These are phyloP conservation scores for Thecaphora thlaspeos DNA, from an alignment of 1,284 basidiomycete genomes.

Conservation along the genomic window DNA sequence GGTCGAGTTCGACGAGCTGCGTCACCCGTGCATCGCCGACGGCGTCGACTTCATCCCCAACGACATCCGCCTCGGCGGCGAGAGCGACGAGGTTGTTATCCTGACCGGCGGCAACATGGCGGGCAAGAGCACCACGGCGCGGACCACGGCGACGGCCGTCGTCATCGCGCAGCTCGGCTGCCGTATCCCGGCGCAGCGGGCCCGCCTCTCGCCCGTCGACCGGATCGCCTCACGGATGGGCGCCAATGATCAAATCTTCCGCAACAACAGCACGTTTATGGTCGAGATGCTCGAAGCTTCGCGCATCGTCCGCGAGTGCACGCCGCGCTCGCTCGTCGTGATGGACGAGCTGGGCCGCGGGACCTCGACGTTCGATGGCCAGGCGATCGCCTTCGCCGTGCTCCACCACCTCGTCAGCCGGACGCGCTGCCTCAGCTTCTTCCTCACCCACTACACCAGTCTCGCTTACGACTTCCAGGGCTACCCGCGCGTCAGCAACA, in stretches of 20 bases:
- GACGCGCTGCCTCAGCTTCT: constrained; percentile 55
- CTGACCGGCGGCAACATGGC: constrained; percentile 93
- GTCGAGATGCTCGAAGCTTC: constrained; percentile 58
- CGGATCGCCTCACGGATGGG: constrained; percentile 97
- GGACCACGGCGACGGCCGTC: constrained; percentile 93
- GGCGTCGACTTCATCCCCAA: constrained; percentile 85
- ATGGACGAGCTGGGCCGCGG: constrained; percentile 58
- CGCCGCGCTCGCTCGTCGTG: constrained; percentile 56
- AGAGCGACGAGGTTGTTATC: constrained; percentile 75
- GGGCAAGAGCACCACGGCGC: constrained; percentile 65
- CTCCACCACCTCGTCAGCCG: constrained; percentile 53
- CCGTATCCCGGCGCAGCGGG: constrained; percentile 82
- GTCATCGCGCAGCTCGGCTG: constrained; percentile 99
- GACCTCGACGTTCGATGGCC: constrained; percentile 57
- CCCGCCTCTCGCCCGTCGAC: constrained; percentile 84
- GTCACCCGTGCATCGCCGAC: constrained; percentile 70
- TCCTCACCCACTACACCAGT: constrained; percentile 55
- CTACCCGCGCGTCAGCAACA: constrained; percentile 53
- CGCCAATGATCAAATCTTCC: constrained; percentile 63
- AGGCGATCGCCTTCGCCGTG: constrained; percentile 56
- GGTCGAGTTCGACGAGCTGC: constrained; percentile 74
- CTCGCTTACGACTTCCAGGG: constrained; percentile 50
- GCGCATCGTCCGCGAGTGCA: constrained; percentile 54
- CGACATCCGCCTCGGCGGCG: constrained; percentile 79
- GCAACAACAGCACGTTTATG: constrained; percentile 57